Evolutionary conservation across 2,329 filamentous ascomycete species (phyloP).

Genomic region (Beauveria pseudobassiana): DNA sequence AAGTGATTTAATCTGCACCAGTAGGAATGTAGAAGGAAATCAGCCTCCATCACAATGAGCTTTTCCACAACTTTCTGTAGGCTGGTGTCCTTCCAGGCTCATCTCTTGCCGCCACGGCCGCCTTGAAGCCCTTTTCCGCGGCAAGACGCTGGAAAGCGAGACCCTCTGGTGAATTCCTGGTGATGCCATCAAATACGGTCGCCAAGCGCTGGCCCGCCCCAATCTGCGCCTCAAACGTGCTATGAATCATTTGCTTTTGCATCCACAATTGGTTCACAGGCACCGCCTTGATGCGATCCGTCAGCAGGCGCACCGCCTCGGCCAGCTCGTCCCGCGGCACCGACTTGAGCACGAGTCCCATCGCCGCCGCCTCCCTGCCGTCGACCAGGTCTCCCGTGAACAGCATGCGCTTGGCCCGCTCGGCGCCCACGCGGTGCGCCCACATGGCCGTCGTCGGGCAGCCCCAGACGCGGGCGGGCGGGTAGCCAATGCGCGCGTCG

Average conservation of each 20-base stretch:
- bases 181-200: constrained; percentile 14
- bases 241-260: constrained; percentile 11
- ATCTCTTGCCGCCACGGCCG: constrained; percentile 9
- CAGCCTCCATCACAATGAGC: neutral
- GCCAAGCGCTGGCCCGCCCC: constrained; percentile 11
- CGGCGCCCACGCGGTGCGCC: constrained; percentile 12
- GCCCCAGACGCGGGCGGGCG: constrained; percentile 12
- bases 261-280: too few species aligned
- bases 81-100: constrained; percentile 8
- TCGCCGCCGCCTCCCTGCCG: constrained; percentile 12
- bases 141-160: constrained; percentile 12
- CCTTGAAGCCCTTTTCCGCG: constrained; percentile 10
- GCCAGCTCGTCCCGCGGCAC: constrained; percentile 12
- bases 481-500: constrained; percentile 11
- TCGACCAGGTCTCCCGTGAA: constrained; percentile 14
- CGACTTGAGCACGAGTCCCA: constrained; percentile 14
- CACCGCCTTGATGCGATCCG: constrained; percentile 10
- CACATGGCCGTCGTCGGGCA: constrained; percentile 15
- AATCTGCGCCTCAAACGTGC: constrained; percentile 10
- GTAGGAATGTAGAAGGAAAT: neutral
- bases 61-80: constrained; percentile 10
- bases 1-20: too few species aligned
- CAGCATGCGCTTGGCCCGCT: constrained; percentile 13
- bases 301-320: constrained; percentile 8
- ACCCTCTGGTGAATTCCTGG: constrained; percentile 14